Conservation (phyloP, 1,284 basidiomycete species). For the Rhodotorula sp. region DNA sequence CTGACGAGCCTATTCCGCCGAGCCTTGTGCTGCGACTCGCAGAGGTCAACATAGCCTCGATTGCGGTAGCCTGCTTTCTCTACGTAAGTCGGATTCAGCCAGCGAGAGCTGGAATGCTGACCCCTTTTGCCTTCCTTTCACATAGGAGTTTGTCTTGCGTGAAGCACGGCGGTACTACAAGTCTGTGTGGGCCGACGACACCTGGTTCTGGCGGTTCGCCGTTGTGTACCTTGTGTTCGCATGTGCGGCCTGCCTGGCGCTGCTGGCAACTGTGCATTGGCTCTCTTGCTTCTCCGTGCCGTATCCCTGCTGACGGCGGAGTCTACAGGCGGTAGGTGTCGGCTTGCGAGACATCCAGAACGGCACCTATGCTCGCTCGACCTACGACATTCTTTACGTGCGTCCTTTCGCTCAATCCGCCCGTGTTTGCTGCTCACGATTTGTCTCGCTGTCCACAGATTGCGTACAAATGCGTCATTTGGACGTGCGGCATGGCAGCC, state of each 20-base stretch:
- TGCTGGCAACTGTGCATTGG: background rate
- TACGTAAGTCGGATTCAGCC: background rate
- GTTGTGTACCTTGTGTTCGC: background rate
- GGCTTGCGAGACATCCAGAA: background rate
- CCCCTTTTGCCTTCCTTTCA: background rate
- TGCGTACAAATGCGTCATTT: background rate
- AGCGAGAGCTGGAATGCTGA: background rate
- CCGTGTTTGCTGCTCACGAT: background rate
- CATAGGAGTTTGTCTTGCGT: background rate
- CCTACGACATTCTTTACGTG: background rate
- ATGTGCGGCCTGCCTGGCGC: background rate
- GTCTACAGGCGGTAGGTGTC: background rate
- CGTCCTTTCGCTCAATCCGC: background rate
- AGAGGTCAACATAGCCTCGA: constrained; percentile 2
- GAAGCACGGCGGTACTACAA: background rate
- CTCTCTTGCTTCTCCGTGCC: background rate
- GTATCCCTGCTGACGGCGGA: background rate
- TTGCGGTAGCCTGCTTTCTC: background rate
- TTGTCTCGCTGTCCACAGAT: background rate
- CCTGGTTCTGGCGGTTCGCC: background rate
- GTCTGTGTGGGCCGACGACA: background rate
- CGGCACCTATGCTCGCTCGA: background rate
- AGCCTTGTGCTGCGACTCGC: background rate
- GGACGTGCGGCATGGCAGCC: background rate
- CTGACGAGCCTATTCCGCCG: background rate